Evolutionary conservation across 1,139 yeast genomes (phyloP), one percentile per base, ranked within the genome.

Genomic region (Suhomyces anneliseae): DNA sequence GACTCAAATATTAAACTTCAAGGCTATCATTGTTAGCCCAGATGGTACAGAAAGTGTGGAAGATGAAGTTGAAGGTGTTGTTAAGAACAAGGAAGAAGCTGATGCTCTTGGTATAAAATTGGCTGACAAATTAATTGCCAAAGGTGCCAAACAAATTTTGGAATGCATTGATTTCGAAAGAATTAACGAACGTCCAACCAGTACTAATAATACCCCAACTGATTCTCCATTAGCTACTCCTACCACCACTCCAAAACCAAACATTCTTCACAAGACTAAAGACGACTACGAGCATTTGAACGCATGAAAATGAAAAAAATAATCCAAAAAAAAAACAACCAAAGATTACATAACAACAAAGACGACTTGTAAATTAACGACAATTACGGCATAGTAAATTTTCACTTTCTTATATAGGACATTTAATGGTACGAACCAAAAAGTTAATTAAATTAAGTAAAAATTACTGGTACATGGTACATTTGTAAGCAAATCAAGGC

Each of bases 101-200:
- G 85, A 81, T 52, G 66, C 62, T 36, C 78, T 89, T 39, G 99
- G 99, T 47, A 71, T 74, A 44, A 70, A 73, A 47, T 74, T 93
- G 54, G 98, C 97, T 27, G 76, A 78, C 43, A 70, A 69, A 57
- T 76, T 93, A 68, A 76, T 85, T 44, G 79, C 73, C 24, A 77
- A 79, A 52, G 99, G 99, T 38, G 99, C 96, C 14, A 88, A 85
- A 64, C 74, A 70, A 47, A 93, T 93, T 43, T 76, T 93, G 55
- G 95, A 90, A 58, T 83, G 75, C 54, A 89, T 93, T 54, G 88
- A 90, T 60, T 83, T 86, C 54, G 87, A 82, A 50, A 79, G 78
- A 58, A 81, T 85, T 50, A 73, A 74, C 56, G 74, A 73, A 54
- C 62, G 65, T 19, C 76, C 76, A 27, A 39, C 44, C 38, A 46